Base-by-base conservation (phyloP, 495 filamentous ascomycete genomes). In the Hypoxylon lenormandii region DNA sequence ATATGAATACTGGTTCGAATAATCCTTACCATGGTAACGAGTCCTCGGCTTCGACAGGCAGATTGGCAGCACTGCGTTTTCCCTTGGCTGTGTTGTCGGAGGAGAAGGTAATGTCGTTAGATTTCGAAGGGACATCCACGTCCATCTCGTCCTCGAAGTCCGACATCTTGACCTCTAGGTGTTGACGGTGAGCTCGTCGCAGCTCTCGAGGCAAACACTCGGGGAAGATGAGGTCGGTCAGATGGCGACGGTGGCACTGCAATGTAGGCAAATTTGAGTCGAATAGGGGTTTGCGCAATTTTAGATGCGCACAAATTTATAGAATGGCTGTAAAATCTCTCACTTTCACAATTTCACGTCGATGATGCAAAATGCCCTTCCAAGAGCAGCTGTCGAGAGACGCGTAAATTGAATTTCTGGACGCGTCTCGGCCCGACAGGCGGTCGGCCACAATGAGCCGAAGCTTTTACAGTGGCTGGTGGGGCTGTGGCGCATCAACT, bases 11-110 rank as follows among this genome's bases (percentile, higher is more conserved):
- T 7, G 28, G 26, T 48, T 49, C 2, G 5, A n/a, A 43, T 0
- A 2, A 72, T 64, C 79, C 79, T 68, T 72, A 96, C 95, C 95
- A 99, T 79, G 95, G 96, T 16, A 99, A 79, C 57, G 89, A 94
- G 80, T 99, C 95, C 77, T 94, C 91, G 59, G 94, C 94, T 80
- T 94, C 92, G 26, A 98, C 87, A 0, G 95, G 96, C 22, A 99
- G 82, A 76, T 99, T 96, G 7, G 94, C 94, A 60, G 90, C 92
- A 72, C 90, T 92, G 74, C 93, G 87, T 78, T 98, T 98, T 65
- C 91, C 91, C 74, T 97, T 97, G 28, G 86, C 83, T 50, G 88
- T 89, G 66, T 83, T 81, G 37, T 87, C 83, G n/a, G 86, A 83
- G 47, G 85, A 85, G 73, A 92, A 92, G 21, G 80, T 82, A 45